Evolutionary conservation across 1,139 yeast species (phyloP).

Genomic region (Taiozyma sp.): DNA sequence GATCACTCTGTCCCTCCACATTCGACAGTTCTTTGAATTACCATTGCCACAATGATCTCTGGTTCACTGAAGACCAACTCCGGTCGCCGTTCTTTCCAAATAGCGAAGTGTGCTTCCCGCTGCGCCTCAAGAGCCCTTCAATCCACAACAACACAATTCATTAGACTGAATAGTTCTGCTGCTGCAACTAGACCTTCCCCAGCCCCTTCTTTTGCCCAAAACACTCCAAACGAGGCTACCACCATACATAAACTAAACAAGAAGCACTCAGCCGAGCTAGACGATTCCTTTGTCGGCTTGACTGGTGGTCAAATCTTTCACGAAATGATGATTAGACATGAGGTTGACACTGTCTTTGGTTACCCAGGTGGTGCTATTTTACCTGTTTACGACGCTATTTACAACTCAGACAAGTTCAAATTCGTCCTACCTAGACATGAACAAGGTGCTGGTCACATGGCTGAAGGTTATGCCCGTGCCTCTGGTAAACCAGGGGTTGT

Average conservation of each 20-base stretch:
- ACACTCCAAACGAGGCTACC: conserved; percentile 9
- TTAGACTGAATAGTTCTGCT: conserved; percentile 6
- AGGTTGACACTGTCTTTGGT: conserved; percentile 91
- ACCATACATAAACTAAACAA: conserved; percentile 3
- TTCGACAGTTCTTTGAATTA: not conserved
- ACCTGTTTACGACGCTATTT: conserved; percentile 96
- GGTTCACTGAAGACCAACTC: conserved; percentile 12
- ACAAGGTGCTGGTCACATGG: conserved; percentile 99
- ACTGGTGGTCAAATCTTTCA: conserved; percentile 98
- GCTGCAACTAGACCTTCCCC: conserved; percentile 19
- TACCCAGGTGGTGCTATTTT: conserved; percentile 98
- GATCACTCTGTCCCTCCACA: not conserved
- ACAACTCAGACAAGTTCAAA: conserved; percentile 81
- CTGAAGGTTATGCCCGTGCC: conserved; percentile 97
- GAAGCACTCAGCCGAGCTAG: conserved; percentile 37
- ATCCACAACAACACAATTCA: not conserved
- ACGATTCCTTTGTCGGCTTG: conserved; percentile 85
- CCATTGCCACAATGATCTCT: conserved; percentile 8
- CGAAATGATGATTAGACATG: conserved; percentile 96
- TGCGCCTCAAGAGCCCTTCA: not conserved
- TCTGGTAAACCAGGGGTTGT: conserved; percentile 98
- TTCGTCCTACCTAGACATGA: conserved; percentile 95
- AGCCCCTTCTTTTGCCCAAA: conserved; percentile 23
- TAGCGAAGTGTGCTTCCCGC: conserved; percentile 9
- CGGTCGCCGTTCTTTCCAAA: conserved; percentile 11